Base-by-base conservation (phyloP, 257 asterid species). In the Nicotiana knightiana region DNA sequence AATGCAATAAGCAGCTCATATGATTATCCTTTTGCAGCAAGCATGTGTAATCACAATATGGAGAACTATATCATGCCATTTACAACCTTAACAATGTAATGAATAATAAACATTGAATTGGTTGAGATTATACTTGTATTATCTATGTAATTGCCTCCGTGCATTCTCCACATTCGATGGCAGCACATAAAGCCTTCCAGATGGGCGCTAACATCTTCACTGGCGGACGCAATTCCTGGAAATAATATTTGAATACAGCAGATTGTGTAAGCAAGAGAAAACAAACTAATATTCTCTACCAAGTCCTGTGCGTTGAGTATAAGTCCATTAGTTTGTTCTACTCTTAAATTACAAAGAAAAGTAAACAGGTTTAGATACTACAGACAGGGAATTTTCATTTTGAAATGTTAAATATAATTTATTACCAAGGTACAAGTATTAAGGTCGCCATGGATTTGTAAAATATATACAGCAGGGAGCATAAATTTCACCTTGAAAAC, bases 121-220 rank as follows among this genome's bases (percentile, higher is more conserved):
- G 46, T 26, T 24, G 79, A 73, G 9, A 24, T 48, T 73, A 26
- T 75, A 48, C 79, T 26, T 5, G 3, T 48, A 28, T 39, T 24
- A 73, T 15, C 79, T 73, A 75, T 48, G 80, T 51, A 75, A 75
- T 51, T 1, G 28, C 61, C 28, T 75, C 80, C 9, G 46, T 75
- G 80, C 80, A 51, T 75, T 75, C 80, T 75, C 80, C 63, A 75
- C 80, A 26, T 75, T 75, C 80, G 0, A 66, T 86, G 85, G 91
- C 91, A 61, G 89, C 93, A 86, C 95, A 90, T 62, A 95, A 77
- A 70, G 98, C 97, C 87, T 89, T 93, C 98, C 97, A 95, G 64
- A 95, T 85, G 39, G 98, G 97, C 39, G 93, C 91, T 85, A 93
- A 82, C 95, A 92, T 92, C 64, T 90, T 86, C 64, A 90, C 84